A percentile compares a stretch with the other conserved stretches of the same genome.
phyloP scores from a whole-genome alignment of 306 rosid species.

The Begonia loranthoides region DNA sequence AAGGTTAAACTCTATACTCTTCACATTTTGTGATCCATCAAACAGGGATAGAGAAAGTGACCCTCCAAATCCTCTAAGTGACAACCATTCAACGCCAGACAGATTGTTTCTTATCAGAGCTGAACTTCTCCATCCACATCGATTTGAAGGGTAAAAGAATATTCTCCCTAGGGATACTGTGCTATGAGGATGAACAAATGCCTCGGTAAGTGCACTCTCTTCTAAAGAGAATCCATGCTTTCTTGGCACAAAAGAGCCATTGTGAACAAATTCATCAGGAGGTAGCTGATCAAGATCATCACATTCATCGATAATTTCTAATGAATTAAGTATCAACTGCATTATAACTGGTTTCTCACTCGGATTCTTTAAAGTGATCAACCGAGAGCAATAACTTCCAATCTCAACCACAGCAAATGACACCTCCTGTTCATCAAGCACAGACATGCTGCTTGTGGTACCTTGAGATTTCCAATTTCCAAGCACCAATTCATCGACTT shows the following conservation, averaged over 20 bases:
- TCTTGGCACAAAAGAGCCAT: conserved; percentile 36
- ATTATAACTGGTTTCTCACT: conserved; percentile 57
- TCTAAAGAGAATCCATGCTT: conserved; percentile 77
- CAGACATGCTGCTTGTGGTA: conserved; percentile 36
- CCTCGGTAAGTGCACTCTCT: conserved; percentile 64
- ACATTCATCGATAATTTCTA: conserved; percentile 62
- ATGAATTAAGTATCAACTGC: conserved; percentile 83
- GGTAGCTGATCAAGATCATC: conserved; percentile 42
- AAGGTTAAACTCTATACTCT: conserved; percentile 49
- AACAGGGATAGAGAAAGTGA: conserved; percentile 53
- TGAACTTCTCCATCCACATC: conserved; percentile 82
- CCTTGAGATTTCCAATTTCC: conserved; percentile 82
- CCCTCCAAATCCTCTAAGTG: conserved; percentile 70
- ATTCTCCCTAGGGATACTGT: conserved; percentile 67
- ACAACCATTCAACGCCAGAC: conserved; percentile 81
- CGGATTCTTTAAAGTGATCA: conserved; percentile 86
- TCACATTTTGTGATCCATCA: conserved; percentile 47
- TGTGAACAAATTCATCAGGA: conserved; percentile 41
- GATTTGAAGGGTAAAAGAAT: conserved; percentile 55
- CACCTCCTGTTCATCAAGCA: conserved; percentile 59
- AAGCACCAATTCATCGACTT: conserved; percentile 65
- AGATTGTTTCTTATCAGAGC: conserved; percentile 87
- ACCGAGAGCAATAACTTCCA: conserved; percentile 56
- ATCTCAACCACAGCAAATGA: conserved; percentile 62
- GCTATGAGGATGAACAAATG: conserved; percentile 57